Percentiles rank a stretch among this genome's conserved stretches.
These are phyloP conservation scores for Leccinum fallax DNA, from an alignment of 1,284 basidiomycete species.

Conservation along the genomic window DNA sequence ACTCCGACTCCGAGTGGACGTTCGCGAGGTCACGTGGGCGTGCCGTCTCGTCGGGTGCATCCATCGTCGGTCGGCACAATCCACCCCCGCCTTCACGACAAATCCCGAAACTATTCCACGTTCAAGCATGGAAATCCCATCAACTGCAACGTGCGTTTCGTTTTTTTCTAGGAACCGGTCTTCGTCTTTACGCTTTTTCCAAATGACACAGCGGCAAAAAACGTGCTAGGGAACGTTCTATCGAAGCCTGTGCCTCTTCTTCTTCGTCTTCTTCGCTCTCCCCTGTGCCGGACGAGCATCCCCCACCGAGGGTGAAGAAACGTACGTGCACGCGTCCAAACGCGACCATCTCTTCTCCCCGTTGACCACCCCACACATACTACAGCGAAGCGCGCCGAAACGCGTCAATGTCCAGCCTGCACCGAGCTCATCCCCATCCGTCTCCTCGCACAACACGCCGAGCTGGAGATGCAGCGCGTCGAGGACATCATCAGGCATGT, in stretches of 20 bases:
- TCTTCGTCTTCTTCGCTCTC: constrained; percentile 39
- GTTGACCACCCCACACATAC: constrained; percentile 43
- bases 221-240: constrained; percentile 16
- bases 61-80: constrained; percentile 22
- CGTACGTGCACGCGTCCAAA: constrained; percentile 22
- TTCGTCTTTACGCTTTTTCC: neutral
- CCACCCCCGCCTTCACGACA: constrained; percentile 15
- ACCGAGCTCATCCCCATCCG: constrained; percentile 69
- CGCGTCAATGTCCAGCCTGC: constrained; percentile 71
- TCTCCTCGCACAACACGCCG: constrained; percentile 60
- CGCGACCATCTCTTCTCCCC: constrained; percentile 43
- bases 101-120: neutral
- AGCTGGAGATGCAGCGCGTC: constrained; percentile 65
- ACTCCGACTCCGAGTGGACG: too few relatives aligned
- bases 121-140: constrained; percentile 10
- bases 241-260: constrained; percentile 3
- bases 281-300: constrained; percentile 21
- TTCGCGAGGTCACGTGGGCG: neutral
- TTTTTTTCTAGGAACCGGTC: neutral
- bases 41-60: constrained; percentile 22
- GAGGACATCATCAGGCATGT: constrained; percentile 64
- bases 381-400: constrained; percentile 71
- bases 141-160: constrained; percentile 22
- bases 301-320: constrained; percentile 27
- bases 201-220: constrained; percentile 30